Evolutionary conservation across 495 filamentous ascomycete species (phyloP).

Genomic region (Aspergillus homomorphus): DNA sequence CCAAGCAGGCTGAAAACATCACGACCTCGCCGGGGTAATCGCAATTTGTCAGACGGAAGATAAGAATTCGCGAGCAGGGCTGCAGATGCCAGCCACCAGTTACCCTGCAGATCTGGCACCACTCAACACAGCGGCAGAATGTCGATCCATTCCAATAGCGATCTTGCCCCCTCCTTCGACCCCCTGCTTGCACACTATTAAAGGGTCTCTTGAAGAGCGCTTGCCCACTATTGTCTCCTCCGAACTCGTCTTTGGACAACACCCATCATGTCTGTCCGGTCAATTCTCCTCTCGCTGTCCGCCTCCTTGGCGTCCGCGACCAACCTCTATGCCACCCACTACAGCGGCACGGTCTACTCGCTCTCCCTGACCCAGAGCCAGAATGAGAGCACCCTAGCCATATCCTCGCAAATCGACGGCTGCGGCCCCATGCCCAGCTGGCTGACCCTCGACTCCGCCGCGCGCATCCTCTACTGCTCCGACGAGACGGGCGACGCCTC

Average conservation of each 20-base stretch:
- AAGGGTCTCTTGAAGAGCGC: background rate
- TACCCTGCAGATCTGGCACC: background rate
- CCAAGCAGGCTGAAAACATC: background rate
- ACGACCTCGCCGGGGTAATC: background rate
- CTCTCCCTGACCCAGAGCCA: conserved; percentile 41
- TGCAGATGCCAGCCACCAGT: background rate
- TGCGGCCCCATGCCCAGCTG: conserved; percentile 59
- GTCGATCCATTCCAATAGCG: conserved; percentile 1
- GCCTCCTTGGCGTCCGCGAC: conserved; percentile 1
- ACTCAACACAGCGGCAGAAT: conserved; percentile 3
- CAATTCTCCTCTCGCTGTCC: background rate
- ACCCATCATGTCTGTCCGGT: background rate
- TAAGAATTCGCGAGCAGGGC: background rate
- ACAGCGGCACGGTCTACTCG: conserved; percentile 56
- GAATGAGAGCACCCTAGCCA: conserved; percentile 30
- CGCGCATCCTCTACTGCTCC: conserved; percentile 56
- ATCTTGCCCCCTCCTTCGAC: background rate
- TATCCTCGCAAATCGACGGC: conserved; percentile 24
- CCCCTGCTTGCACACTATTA: background rate
- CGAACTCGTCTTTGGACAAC: background rate
- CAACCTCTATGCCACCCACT: conserved; percentile 58
- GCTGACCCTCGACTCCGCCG: conserved; percentile 53
- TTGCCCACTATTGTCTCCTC: background rate
- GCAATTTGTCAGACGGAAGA: background rate
- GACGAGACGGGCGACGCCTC: conserved; percentile 44